phyloP scores from a whole-genome alignment of 1,284 basidiomycete genomes.

The Gastroboletus turbinatus region DNA sequence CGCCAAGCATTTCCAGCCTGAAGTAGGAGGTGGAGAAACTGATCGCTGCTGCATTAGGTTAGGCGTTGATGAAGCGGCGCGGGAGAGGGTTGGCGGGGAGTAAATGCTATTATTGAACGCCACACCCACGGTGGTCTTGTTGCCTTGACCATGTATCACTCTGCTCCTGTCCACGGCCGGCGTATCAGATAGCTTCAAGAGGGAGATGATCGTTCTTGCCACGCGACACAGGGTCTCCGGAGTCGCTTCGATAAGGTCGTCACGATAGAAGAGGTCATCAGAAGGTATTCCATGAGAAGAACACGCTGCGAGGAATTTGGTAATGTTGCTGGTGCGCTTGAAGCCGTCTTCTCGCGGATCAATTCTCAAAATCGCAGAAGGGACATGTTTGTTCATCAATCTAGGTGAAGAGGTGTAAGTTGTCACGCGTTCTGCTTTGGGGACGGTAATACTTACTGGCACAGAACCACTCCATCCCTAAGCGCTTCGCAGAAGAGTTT shows the following conservation, averaged over 20 bases:
- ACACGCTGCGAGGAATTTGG: slow-evolving; percentile 71
- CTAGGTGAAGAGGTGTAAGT: slow-evolving; percentile 36
- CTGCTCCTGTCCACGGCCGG: slow-evolving; percentile 45
- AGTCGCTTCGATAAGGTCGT: slow-evolving; percentile 64
- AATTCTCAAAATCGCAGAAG: slow-evolving; percentile 58
- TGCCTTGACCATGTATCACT: slow-evolving; percentile 42
- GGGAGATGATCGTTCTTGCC: slow-evolving; percentile 62
- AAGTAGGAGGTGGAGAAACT: slow-evolving; percentile 31
- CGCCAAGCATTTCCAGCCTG: slow-evolving; percentile 48
- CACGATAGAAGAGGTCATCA: slow-evolving; percentile 65
- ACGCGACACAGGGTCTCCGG: slow-evolving; percentile 64
- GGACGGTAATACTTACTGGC: slow-evolving; percentile 61
- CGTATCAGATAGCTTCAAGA: slow-evolving; percentile 61
- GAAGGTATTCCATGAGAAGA: slow-evolving; percentile 60
- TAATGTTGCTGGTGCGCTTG: slow-evolving; percentile 63
- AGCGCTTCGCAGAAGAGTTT: slow-evolving; percentile 71
- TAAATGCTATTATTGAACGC: slow-evolving; percentile 31
- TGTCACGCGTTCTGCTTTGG: not conserved
- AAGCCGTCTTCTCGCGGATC: slow-evolving; percentile 70
- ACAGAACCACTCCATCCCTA: slow-evolving; percentile 82
- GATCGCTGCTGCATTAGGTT: slow-evolving; percentile 45
- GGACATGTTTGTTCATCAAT: slow-evolving; percentile 71
- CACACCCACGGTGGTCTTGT: slow-evolving; percentile 19
- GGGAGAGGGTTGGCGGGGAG: slow-evolving; percentile 34
- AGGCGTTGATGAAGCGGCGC: slow-evolving; percentile 60